phyloP scores from a whole-genome alignment of 208 protist genomes.

The Novymonas esmeraldas region DNA sequence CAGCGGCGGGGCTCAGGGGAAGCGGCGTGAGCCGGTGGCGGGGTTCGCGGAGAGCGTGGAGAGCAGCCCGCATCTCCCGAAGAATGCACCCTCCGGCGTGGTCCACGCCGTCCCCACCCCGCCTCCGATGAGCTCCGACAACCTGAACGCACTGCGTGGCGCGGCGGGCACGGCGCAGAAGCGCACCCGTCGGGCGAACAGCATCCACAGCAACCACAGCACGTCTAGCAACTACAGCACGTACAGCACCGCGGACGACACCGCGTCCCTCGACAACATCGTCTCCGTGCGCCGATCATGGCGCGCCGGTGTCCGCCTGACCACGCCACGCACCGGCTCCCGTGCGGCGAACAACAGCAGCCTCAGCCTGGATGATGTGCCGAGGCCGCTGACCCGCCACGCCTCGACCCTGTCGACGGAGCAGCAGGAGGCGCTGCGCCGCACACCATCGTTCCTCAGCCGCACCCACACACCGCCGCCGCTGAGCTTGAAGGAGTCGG shows the following conservation, averaged over 20 bases:
- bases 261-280: background rate
- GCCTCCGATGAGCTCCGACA: conserved; percentile 4
- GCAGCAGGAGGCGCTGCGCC: conserved; percentile 38
- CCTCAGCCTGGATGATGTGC: conserved; percentile 12
- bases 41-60: background rate
- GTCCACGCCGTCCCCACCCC: conserved; percentile 1
- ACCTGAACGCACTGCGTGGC: background rate
- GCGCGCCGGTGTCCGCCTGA: conserved; percentile 3
- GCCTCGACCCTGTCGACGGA: conserved; percentile 35
- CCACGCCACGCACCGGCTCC: background rate
- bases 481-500: conserved; percentile 22
- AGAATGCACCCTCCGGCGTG: background rate
- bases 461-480: conserved; percentile 50
- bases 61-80: background rate
- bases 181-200: background rate
- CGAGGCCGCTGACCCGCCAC: conserved; percentile 38
- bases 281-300: background rate
- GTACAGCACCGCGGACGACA: background rate
- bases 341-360: conserved; percentile 1
- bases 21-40: conserved; percentile 1
- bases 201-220: conserved; percentile 9
- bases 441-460: conserved; percentile 36
- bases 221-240: background rate
- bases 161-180: background rate
- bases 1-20: conserved; percentile 8